Evolutionary conservation across 208 protist genomes (phyloP).

Genomic region (Trypanosoma scelopori): DNA sequence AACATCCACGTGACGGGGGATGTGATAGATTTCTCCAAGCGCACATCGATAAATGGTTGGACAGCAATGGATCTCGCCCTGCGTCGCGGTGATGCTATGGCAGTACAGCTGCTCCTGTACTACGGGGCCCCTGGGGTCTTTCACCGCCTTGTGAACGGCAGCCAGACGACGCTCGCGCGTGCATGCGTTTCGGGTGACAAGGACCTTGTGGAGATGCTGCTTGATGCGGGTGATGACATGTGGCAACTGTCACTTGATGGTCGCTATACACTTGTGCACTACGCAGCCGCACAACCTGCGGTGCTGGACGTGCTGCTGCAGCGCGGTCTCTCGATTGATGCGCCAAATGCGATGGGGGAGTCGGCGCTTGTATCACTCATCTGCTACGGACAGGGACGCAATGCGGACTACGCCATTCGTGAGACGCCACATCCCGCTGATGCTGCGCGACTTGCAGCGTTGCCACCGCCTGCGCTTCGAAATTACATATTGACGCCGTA

Average conservation of each 20-base stretch:
- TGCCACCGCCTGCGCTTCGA: slow-evolving; percentile 42
- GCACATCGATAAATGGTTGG: slow-evolving; percentile 25
- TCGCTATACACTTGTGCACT: slow-evolving; percentile 86
- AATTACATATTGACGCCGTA: slow-evolving; percentile 81
- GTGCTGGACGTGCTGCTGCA: slow-evolving; percentile 27
- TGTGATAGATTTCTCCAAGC: slow-evolving; percentile 36
- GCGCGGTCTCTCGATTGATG: slow-evolving; percentile 66
- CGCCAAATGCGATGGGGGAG: slow-evolving; percentile 68
- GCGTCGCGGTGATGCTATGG: slow-evolving; percentile 35
- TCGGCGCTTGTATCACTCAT: slow-evolving; percentile 69
- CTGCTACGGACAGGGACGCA: slow-evolving; percentile 69
- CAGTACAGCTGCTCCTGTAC: slow-evolving; percentile 55
- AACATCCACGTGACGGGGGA: slow-evolving; percentile 21
- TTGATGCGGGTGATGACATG: slow-evolving; percentile 57
- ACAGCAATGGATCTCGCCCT: slow-evolving; percentile 47
- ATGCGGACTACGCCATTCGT: slow-evolving; percentile 47
- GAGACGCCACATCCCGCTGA: slow-evolving; percentile 29
- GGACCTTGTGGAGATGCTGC: slow-evolving; percentile 52
- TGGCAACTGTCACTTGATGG: slow-evolving; percentile 69
- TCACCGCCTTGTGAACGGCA: slow-evolving; percentile 47
- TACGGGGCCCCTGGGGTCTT: slow-evolving; percentile 40
- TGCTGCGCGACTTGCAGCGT: slow-evolving; percentile 33
- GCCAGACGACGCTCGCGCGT: slow-evolving; percentile 61
- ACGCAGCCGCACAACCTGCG: slow-evolving; percentile 63
- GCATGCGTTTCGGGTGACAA: slow-evolving; percentile 59